A percentile compares a stretch with the other conserved stretches of the same genome.
Evolutionary conservation across 2,329 filamentous ascomycete genomes (phyloP).

Genomic region (Rosellinia necatrix): DNA sequence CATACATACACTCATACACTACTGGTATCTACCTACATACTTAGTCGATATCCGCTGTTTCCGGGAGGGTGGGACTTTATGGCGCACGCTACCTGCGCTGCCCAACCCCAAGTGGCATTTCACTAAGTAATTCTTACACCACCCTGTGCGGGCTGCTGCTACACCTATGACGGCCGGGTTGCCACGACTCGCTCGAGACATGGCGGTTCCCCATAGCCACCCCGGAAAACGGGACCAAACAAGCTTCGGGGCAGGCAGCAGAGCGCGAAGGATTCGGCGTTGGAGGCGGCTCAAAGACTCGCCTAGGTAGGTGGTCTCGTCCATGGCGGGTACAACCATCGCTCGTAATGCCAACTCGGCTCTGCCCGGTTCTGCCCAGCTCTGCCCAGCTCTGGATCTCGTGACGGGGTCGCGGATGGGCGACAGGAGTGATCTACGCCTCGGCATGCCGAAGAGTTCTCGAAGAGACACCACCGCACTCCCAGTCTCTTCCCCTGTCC

Average conservation of each 20-base stretch:
- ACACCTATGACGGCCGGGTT: slow-evolving; percentile 12
- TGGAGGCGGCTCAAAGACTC: not conserved
- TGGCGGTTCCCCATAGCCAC: not conserved
- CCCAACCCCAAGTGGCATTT: not conserved
- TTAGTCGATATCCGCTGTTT: slow-evolving; percentile 14
- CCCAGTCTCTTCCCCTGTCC: not conserved
- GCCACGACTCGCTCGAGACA: not conserved
- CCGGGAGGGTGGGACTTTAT: slow-evolving; percentile 7
- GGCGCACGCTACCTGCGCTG: not conserved
- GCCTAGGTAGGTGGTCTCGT: not conserved
- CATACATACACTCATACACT: too few species aligned
- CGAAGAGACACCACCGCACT: slow-evolving; percentile 7
- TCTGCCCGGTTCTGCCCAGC: too few species aligned
- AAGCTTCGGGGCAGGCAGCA: not conserved
- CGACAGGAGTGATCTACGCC: slow-evolving; percentile 16
- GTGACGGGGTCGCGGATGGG: slow-evolving; percentile 18
- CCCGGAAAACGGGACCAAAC: not conserved
- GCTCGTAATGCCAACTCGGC: too few species aligned
- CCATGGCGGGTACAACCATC: too few species aligned
- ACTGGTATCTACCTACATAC: too few species aligned
- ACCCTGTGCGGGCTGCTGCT: not conserved
- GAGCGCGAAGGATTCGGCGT: not conserved
- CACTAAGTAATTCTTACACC: slow-evolving; percentile 23
- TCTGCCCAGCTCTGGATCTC: slow-evolving; percentile 25
- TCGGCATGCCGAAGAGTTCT: slow-evolving; percentile 20